Evolutionary conservation across 805 yeast species (phyloP).

Genomic region (Tetrapisispora iriomotensis): DNA sequence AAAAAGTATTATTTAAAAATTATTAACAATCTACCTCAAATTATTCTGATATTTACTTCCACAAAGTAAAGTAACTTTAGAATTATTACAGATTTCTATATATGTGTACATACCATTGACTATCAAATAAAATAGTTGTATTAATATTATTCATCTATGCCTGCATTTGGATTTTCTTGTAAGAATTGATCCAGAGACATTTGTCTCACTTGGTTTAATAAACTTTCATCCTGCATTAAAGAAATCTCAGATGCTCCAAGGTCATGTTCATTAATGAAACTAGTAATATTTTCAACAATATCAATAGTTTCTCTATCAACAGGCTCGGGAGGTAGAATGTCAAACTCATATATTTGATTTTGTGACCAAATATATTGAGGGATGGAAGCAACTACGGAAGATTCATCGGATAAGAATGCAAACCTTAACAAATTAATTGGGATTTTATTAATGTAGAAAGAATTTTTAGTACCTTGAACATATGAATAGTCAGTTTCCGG

Average conservation of each 20-base stretch:
- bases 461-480: conserved; percentile 6
- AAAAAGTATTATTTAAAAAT: no score
- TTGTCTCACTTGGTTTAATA: conserved; percentile 25
- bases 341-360: conserved; percentile 59
- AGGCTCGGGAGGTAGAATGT: conserved; percentile 55
- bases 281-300: conserved; percentile 29
- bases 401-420: conserved; percentile 62
- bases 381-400: conserved; percentile 56
- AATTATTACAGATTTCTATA: background rate
- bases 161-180: conserved; percentile 14
- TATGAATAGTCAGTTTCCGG: background rate
- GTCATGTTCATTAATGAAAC: conserved; percentile 27
- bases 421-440: conserved; percentile 59
- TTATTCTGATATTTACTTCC: no score
- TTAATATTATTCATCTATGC: conserved; percentile 1
- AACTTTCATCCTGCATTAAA: conserved; percentile 27
- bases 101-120: background rate
- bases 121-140: background rate
- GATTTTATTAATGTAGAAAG: conserved; percentile 26
- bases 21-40: no score
- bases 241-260: conserved; percentile 18
- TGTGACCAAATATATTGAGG: conserved; percentile 53
- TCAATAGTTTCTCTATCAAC: conserved; percentile 28
- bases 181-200: conserved; percentile 26
- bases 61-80: no score